Conservation (phyloP, 805 yeast species). For the Wickerhamomyces canadensis region DNA sequence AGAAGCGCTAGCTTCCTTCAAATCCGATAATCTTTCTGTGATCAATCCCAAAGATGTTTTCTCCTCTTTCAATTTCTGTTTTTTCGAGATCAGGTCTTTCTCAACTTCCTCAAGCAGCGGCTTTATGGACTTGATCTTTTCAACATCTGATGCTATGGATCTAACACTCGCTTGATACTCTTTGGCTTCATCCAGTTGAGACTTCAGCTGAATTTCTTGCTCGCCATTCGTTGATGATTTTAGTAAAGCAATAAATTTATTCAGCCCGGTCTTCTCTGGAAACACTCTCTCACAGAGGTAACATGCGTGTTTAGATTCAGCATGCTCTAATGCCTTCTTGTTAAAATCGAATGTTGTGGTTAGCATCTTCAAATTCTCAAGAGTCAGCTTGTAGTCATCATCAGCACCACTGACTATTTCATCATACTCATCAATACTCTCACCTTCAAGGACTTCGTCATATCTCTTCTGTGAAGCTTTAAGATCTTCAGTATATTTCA, state of each 20-base stretch:
- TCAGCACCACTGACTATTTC: conserved; percentile 50
- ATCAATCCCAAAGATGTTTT: neutral
- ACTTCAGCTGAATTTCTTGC: conserved; percentile 28
- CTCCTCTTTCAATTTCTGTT: neutral
- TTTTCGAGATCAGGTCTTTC: neutral
- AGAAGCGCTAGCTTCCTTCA: conserved; percentile 1
- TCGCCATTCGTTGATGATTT: conserved; percentile 26
- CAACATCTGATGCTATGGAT: conserved; percentile 25
- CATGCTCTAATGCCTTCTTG: conserved; percentile 58
- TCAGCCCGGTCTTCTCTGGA: conserved; percentile 29
- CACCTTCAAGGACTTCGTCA: conserved; percentile 22
- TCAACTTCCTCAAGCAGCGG: conserved; percentile 13
- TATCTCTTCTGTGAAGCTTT: conserved; percentile 9
- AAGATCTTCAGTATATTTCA: conserved; percentile 7
- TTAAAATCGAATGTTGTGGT: conserved; percentile 69
- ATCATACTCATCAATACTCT: conserved; percentile 45
- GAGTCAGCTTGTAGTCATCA: conserved; percentile 51
- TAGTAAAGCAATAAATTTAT: conserved; percentile 24
- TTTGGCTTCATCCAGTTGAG: conserved; percentile 29
- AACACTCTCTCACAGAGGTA: conserved; percentile 68
- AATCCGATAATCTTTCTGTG: conserved; percentile 3
- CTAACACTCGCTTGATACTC: conserved; percentile 25
- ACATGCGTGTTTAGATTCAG: conserved; percentile 55
- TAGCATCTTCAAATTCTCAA: conserved; percentile 61
- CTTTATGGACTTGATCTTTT: conserved; percentile 10